A percentile compares a stretch with the other conserved stretches of the same genome.
These are phyloP conservation scores for Earliella scabrosa DNA, from an alignment of 1,284 basidiomycete species.

Conservation along the genomic window DNA sequence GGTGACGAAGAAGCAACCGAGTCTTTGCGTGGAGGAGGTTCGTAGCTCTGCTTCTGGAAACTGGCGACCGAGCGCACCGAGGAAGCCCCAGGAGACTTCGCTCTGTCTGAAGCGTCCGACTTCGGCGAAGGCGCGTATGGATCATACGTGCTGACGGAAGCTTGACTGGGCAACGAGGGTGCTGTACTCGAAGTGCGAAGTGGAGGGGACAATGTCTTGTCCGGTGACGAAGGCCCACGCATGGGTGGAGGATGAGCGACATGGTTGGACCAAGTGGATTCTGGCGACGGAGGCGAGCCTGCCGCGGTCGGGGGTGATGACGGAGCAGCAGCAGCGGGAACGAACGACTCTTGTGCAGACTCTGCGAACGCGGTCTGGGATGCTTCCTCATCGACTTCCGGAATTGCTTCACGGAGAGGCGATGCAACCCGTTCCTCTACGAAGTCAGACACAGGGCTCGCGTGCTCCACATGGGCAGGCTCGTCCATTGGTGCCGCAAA, in stretches of 20 bases:
- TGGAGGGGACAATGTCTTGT: conserved; percentile 31
- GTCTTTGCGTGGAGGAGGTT: conserved; percentile 9
- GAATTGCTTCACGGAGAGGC: background rate
- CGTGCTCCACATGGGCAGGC: conserved; percentile 3
- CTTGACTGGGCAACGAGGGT: background rate
- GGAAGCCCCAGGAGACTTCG: conserved; percentile 31
- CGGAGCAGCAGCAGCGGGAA: background rate
- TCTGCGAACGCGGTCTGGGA: conserved; percentile 1
- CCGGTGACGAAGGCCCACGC: conserved; percentile 22
- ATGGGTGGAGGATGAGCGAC: conserved; percentile 16
- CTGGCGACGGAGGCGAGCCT: conserved; percentile 3
- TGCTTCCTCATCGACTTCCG: conserved; percentile 7
- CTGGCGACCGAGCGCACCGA: conserved; percentile 28
- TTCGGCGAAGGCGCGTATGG: conserved; percentile 17
- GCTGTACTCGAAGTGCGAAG: conserved; percentile 24
- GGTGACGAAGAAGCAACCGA: conserved; percentile 7
- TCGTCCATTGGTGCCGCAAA: background rate
- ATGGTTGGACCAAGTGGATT: background rate
- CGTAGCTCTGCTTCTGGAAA: conserved; percentile 11
- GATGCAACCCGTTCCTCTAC: background rate
- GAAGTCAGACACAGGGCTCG: background rate
- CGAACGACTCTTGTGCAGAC: background rate
- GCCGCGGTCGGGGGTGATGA: conserved; percentile 10
- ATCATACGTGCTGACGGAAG: conserved; percentile 12
- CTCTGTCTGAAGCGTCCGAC: conserved; percentile 17